A percentile compares a stretch with the other conserved stretches of the same genome.
Evolutionary conservation across 2,329 filamentous ascomycete species (phyloP).

Genomic region (Pseudogymnoascus sp.): DNA sequence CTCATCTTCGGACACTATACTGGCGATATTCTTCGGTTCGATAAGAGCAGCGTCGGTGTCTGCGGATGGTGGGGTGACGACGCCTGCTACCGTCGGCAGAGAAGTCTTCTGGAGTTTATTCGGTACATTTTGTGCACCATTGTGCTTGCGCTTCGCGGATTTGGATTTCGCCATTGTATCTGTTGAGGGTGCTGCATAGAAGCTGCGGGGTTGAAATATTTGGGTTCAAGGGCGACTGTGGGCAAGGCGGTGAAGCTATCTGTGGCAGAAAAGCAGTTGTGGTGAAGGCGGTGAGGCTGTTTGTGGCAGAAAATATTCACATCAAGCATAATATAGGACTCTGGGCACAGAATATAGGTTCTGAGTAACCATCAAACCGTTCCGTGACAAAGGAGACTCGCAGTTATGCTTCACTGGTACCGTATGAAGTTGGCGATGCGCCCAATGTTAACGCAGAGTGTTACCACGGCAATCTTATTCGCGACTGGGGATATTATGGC

Average conservation of each 20-base stretch:
- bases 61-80: constrained; percentile 45
- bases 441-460: constrained; percentile 81
- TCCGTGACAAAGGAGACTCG: background rate
- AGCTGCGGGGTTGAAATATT: constrained; percentile 6
- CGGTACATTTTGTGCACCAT: background rate
- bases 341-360: background rate
- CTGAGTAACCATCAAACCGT: background rate
- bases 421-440: constrained; percentile 71
- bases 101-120: background rate
- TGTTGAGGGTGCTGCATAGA: background rate
- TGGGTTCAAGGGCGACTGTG: background rate
- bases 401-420: constrained; percentile 41
- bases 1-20: constrained; percentile 55
- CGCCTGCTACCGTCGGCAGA: constrained; percentile 16
- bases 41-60: constrained; percentile 37
- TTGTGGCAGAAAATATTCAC: background rate
- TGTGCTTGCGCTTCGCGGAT: constrained; percentile 4
- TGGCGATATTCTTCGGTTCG: constrained; percentile 44
- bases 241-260: background rate
- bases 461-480: constrained; percentile 88
- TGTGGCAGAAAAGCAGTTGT: background rate
- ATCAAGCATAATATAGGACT: background rate
- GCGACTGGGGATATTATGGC: constrained; percentile 85
- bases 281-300: background rate
- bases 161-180: constrained; percentile 5